phyloP scores from a whole-genome alignment of 345 rosid genomes.

The Pelargonium nanum region DNA sequence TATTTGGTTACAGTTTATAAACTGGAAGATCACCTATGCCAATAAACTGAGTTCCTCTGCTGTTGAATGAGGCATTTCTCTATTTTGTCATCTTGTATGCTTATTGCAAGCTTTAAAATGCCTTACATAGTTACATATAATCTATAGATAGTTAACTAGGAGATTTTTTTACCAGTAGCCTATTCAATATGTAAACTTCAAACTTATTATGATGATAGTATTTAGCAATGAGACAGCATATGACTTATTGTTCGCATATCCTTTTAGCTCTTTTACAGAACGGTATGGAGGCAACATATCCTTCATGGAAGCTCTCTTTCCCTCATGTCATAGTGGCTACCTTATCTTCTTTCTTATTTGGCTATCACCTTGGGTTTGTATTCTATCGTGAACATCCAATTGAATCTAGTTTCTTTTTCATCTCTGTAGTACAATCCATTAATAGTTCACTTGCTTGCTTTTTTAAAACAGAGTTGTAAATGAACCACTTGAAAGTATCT shows the following conservation, averaged over 20 bases:
- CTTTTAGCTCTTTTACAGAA: slow-evolving; percentile 44
- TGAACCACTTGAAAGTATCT: slow-evolving; percentile 89
- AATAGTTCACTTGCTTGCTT: slow-evolving; percentile 2
- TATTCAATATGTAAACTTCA: too few relatives aligned
- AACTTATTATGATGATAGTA: too few relatives aligned
- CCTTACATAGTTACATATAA: too few relatives aligned
- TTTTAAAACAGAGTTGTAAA: slow-evolving; percentile 61
- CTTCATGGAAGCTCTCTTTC: slow-evolving; percentile 71
- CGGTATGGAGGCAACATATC: slow-evolving; percentile 44
- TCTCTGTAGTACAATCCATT: not conserved
- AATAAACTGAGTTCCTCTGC: too few relatives aligned
- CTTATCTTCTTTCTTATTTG: slow-evolving; percentile 68
- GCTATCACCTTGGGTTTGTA: slow-evolving; percentile 90
- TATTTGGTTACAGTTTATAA: not conserved
- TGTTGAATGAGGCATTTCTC: too few relatives aligned
- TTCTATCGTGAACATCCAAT: slow-evolving; percentile 10
- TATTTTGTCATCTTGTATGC: too few relatives aligned
- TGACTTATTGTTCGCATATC: slow-evolving; percentile 3
- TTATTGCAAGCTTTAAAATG: too few relatives aligned
- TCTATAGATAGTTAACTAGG: too few relatives aligned
- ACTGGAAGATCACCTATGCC: too few relatives aligned
- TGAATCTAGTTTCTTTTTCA: slow-evolving; percentile 5
- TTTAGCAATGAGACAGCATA: slow-evolving; percentile 1
- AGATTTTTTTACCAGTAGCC: too few relatives aligned
- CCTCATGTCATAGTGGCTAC: slow-evolving; percentile 85